A percentile compares a stretch with the other conserved stretches of the same genome.
These are phyloP conservation scores for Bretziella fagacearum DNA, from an alignment of 2,329 filamentous ascomycete species.

Conservation along the genomic window DNA sequence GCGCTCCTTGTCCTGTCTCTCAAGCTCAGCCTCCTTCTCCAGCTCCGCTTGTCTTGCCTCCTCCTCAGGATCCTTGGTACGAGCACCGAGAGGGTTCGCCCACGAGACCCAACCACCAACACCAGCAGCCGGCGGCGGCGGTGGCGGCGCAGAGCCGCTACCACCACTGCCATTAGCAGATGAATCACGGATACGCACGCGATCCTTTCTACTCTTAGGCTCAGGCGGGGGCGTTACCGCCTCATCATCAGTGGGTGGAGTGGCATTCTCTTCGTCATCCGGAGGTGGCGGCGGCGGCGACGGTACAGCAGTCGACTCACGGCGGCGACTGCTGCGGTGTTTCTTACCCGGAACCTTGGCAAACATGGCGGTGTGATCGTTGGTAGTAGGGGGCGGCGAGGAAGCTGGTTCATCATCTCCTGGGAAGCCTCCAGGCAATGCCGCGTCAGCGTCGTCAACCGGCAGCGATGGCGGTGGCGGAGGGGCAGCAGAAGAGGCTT, in stretches of 20 bases:
- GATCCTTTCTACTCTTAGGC: conserved; percentile 52
- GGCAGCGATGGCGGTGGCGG: conserved; percentile 4
- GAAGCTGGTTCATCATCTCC: conserved; percentile 24
- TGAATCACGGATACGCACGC: conserved; percentile 55
- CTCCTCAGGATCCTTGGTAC: conserved; percentile 24
- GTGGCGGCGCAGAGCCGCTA: not conserved
- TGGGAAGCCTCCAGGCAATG: conserved; percentile 42
- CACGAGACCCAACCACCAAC: conserved; percentile 58
- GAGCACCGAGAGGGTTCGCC: conserved; percentile 21
- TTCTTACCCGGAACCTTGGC: conserved; percentile 21
- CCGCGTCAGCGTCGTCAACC: conserved; percentile 18
- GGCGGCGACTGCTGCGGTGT: conserved; percentile 6
- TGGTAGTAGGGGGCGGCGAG: conserved; percentile 21
- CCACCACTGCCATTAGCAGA: conserved; percentile 19
- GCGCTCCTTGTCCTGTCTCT: conserved; percentile 31
- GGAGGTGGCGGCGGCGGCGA: conserved; percentile 25
- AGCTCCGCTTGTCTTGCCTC: not conserved
- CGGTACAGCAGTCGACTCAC: conserved; percentile 11
- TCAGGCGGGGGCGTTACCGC: conserved; percentile 37
- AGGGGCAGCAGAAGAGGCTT: not conserved
- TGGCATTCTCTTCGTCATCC: conserved; percentile 11
- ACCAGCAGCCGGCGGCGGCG: conserved; percentile 18
- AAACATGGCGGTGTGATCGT: conserved; percentile 34
- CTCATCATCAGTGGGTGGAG: conserved; percentile 29
- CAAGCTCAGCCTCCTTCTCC: conserved; percentile 31